Evolutionary conservation across 495 filamentous ascomycete genomes (phyloP).

Genomic region (Aspergillus olivimuriae): DNA sequence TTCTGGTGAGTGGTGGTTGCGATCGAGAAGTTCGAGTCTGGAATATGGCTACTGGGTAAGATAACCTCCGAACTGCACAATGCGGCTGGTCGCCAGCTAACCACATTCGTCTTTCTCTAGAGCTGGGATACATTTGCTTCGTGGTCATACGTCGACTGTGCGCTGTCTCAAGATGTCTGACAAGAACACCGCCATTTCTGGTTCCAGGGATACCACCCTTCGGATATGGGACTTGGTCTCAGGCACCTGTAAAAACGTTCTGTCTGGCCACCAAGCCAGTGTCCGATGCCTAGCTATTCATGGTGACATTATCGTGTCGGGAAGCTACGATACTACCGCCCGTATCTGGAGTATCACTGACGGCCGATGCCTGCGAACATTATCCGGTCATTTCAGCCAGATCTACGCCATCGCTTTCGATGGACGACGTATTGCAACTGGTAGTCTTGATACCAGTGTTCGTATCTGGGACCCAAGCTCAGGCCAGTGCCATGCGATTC

Average conservation of each 20-base stretch:
- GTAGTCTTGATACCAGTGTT: slow-evolving; percentile 93
- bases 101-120: slow-evolving; percentile 25
- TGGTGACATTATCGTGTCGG: slow-evolving; percentile 90
- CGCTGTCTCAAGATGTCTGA: slow-evolving; percentile 98
- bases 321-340: slow-evolving; percentile 94
- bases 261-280: slow-evolving; percentile 93
- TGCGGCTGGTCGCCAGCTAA: background rate
- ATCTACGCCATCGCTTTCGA: slow-evolving; percentile 99
- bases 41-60: slow-evolving; percentile 94
- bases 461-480: slow-evolving; percentile 92
- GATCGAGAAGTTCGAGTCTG: slow-evolving; percentile 95
- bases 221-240: slow-evolving; percentile 90
- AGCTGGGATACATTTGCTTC: slow-evolving; percentile 70
- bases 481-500: slow-evolving; percentile 81
- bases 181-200: slow-evolving; percentile 86
- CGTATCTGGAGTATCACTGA: slow-evolving; percentile 96
- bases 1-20: slow-evolving; percentile 91
- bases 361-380: slow-evolving; percentile 79
- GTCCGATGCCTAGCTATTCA: slow-evolving; percentile 94
- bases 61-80: background rate
- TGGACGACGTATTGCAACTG: slow-evolving; percentile 86
- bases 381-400: slow-evolving; percentile 96
- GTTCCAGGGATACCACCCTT: slow-evolving; percentile 89
- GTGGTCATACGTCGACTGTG: slow-evolving; percentile 94
- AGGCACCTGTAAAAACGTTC: slow-evolving; percentile 81